These are phyloP conservation scores for Glaciozyma antarctica DNA, from an alignment of 768 basidiomycete genomes.

Conservation along the genomic window DNA sequence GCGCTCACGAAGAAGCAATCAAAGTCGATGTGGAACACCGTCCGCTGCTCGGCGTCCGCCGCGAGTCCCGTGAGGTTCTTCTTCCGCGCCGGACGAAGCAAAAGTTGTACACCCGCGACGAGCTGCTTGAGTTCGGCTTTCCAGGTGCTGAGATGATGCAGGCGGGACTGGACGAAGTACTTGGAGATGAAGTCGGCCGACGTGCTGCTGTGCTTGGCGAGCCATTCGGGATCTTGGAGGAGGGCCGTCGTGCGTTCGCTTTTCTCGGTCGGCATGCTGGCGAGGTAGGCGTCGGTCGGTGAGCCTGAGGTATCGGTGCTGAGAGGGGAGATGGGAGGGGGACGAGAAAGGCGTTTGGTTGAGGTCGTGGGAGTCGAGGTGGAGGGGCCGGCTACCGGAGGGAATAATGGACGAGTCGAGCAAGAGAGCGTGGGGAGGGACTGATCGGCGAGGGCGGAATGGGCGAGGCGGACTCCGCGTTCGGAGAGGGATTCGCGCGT, in stretches of 20 bases:
- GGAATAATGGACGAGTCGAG: neutral
- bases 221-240: conserved; percentile 78
- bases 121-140: conserved; percentile 77
- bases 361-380: neutral
- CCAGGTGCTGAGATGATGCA: conserved; percentile 89
- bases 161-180: conserved; percentile 67
- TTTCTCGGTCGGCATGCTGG: conserved; percentile 49
- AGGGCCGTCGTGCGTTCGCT: conserved; percentile 54
- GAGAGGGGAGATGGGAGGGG: conserved; percentile 8
- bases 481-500: conserved; percentile 20
- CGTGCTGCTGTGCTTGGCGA: conserved; percentile 72
- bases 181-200: conserved; percentile 71
- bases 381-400: neutral
- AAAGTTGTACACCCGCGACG: conserved; percentile 55
- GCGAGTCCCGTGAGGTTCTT: conserved; percentile 29
- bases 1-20: conserved; percentile 96
- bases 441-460: neutral
- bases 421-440: neutral
- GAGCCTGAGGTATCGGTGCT: conserved; percentile 17
- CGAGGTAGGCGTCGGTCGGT: conserved; percentile 4
- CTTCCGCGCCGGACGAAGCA: neutral
- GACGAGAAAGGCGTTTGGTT: neutral
- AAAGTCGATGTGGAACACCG: conserved; percentile 52
- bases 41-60: conserved; percentile 38
- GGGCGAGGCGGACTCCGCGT: conserved; percentile 16